Base-by-base conservation (phyloP, 306 rosid genomes). In the Acacia melanoxylon region DNA sequence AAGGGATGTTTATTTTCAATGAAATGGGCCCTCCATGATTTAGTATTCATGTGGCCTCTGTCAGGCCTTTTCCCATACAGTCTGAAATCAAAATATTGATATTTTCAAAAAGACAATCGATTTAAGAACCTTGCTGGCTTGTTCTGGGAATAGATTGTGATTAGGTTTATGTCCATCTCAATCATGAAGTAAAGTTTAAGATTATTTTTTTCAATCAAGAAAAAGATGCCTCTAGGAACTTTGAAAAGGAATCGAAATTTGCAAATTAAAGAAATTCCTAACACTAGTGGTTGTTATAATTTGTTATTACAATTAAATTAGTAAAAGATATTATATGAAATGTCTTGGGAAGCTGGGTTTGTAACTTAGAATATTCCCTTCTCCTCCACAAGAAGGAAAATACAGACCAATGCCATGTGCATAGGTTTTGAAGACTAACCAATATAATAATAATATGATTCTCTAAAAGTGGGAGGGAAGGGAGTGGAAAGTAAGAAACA, bases 81-180 rank as follows among this genome's bases (percentile, higher is more conserved):
- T 82, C 54, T 71, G 77, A 61, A 67, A 86, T 19, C 62, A 81
- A 79, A 83, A 83, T 37, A 81, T 85, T 84, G 31, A 80, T 83
- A 81, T n/a, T 22, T 58, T 3, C 63, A 22, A 8, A 42, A 8
- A 42, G 0, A 8, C 12, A 11, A 10, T 45, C 3, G 14, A 45
- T 45, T 16, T 52, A 19, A 52, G 9, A 52, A 52, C 10, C 10
- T 27, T 37, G 2, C 90, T 89, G 82, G 81, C 66, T 86, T 56
- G 59, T 78, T 86, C 78, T 72, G 72, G 83, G 87, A 86, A 83
- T 92, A 86, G 92, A 84, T 88, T 89, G 92, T 87, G 82, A 82
- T 87, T 87, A 86, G 94, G 95, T 86, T 58, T 22, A 85, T 88
- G 82, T 49, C 85, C 81, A 80, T 61, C 41, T 37, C 41, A 37